Conservation (phyloP, 257 asterid species). For the Solanum piurae region DNA sequence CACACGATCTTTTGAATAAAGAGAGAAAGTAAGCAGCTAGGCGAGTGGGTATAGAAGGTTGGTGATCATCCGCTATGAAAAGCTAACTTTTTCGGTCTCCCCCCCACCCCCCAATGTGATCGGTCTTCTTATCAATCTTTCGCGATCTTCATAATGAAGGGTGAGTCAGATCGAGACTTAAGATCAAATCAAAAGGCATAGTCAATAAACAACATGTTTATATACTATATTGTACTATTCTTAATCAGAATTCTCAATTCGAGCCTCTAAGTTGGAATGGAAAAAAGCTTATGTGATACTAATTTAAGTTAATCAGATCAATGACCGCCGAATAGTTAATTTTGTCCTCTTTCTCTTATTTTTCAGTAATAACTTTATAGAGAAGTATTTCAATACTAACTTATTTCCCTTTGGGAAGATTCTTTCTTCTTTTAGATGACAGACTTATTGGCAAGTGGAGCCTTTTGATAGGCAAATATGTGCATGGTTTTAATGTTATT, state of each 20-base stretch:
- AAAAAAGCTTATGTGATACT: not conserved
- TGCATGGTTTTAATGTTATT: not conserved
- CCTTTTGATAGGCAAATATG: not conserved
- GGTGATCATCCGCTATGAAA: not conserved
- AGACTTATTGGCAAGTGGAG: not conserved
- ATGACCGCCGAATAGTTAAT: not conserved
- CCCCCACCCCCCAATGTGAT: not conserved
- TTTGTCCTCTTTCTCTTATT: not conserved
- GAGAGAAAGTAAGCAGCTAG: not conserved
- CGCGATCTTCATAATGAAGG: not conserved
- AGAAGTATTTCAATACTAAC: not conserved
- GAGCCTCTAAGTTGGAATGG: not conserved
- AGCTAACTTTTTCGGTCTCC: not conserved
- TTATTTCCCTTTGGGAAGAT: not conserved
- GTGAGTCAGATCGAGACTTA: not conserved
- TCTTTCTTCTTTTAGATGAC: not conserved
- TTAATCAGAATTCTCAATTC: not conserved
- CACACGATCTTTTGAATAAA: not conserved
- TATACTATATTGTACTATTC: not conserved
- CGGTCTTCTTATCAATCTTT: not conserved
- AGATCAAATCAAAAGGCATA: not conserved
- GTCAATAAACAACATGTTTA: not conserved
- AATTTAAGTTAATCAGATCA: not conserved
- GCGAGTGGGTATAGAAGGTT: not conserved
- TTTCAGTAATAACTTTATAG: not conserved